phyloP scores from a whole-genome alignment of 352 stramenopile species.

The Phytophthora quininea region DNA sequence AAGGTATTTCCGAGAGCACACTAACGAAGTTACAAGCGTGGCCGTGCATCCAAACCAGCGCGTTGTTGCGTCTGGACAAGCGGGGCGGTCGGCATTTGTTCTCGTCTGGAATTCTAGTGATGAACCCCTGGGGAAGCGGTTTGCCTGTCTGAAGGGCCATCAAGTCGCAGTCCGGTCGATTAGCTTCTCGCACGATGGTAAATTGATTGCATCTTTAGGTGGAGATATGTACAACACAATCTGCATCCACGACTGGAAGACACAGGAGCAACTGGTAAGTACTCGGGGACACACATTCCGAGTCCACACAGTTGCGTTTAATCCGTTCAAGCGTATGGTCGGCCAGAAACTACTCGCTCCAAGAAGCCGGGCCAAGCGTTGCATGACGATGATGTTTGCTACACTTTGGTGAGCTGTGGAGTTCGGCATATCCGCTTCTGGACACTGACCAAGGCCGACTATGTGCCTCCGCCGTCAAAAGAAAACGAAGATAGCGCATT shows the following conservation, averaged over 20 bases:
- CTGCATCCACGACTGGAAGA: slow-evolving; percentile 76
- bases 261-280: slow-evolving; percentile 58
- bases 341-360: slow-evolving; percentile 50
- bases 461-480: slow-evolving; percentile 41
- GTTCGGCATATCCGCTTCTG: slow-evolving; percentile 81
- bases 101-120: slow-evolving; percentile 76
- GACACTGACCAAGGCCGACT: slow-evolving; percentile 69
- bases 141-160: slow-evolving; percentile 60
- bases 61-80: slow-evolving; percentile 68
- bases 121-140: slow-evolving; percentile 57
- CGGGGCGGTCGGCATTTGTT: slow-evolving; percentile 57
- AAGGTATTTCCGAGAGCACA: slow-evolving; percentile 67
- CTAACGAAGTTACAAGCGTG: slow-evolving; percentile 60
- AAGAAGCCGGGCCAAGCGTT: slow-evolving; percentile 68
- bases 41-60: slow-evolving; percentile 64
- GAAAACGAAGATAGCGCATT: slow-evolving; percentile 67
- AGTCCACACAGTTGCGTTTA: slow-evolving; percentile 70
- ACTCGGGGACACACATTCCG: slow-evolving; percentile 71
- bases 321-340: slow-evolving; percentile 73
- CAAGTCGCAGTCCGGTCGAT: slow-evolving; percentile 61
- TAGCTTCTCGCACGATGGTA: slow-evolving; percentile 77
- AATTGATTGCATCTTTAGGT: slow-evolving; percentile 67
- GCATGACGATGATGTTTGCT: slow-evolving; percentile 72
- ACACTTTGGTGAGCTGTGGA: slow-evolving; percentile 75
- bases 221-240: slow-evolving; percentile 84